Evolutionary conservation across 768 basidiomycete genomes (phyloP).

Genomic region (Chalciporus piperatus): DNA sequence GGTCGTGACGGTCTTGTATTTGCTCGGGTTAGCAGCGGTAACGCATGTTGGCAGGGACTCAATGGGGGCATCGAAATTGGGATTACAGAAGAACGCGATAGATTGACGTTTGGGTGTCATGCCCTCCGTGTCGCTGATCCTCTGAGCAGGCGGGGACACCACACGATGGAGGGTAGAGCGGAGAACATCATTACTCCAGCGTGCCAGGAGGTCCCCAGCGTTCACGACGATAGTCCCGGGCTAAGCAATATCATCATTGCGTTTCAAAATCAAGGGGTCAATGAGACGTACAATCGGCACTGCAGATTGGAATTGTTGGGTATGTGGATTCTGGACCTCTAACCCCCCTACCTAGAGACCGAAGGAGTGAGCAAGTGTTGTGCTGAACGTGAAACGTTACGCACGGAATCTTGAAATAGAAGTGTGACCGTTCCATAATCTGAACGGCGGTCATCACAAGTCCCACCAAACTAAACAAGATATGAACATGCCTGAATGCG

Average conservation of each 20-base stretch:
- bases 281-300: slow-evolving; percentile 61
- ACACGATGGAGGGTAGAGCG: slow-evolving; percentile 82
- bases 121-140: slow-evolving; percentile 46
- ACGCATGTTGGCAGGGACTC: slow-evolving; percentile 66
- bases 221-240: slow-evolving; percentile 82
- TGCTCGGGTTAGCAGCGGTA: slow-evolving; percentile 44
- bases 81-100: slow-evolving; percentile 87
- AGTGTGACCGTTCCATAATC: slow-evolving; percentile 83
- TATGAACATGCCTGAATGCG: slow-evolving; percentile 60
- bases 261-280: slow-evolving; percentile 1
- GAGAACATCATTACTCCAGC: slow-evolving; percentile 81
- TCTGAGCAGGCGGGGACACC: slow-evolving; percentile 62
- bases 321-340: slow-evolving; percentile 80
- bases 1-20: slow-evolving; percentile 70
- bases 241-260: slow-evolving; percentile 34
- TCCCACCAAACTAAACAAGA: background rate
- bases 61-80: slow-evolving; percentile 66
- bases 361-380: background rate
- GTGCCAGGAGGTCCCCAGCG: slow-evolving; percentile 73
- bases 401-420: slow-evolving; percentile 73
- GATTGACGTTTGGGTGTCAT: slow-evolving; percentile 69
- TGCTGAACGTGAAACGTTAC: slow-evolving; percentile 10
- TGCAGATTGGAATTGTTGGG: slow-evolving; percentile 66
- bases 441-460: slow-evolving; percentile 17
- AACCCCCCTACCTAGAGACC: slow-evolving; percentile 67